These are phyloP conservation scores for Prunella vulgaris DNA, from an alignment of 257 asterid genomes.

Conservation along the genomic window DNA sequence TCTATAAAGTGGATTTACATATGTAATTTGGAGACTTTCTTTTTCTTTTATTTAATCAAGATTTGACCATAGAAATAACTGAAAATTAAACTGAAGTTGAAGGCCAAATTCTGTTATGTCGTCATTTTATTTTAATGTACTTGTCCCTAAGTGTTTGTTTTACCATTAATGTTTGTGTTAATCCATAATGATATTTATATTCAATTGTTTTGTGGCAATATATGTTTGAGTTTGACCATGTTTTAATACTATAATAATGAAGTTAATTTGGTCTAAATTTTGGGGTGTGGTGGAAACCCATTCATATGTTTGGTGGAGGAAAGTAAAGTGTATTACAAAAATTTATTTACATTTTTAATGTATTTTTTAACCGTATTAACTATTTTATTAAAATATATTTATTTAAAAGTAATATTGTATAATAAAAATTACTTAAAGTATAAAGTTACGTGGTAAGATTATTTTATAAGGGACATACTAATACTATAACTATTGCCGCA, in stretches of 20 bases:
- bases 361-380: too few species aligned
- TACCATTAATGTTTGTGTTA: constrained; percentile 5
- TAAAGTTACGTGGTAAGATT: too few species aligned
- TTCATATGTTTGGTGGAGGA: constrained; percentile 1
- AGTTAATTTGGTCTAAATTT: constrained; percentile 8
- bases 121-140: neutral
- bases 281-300: neutral
- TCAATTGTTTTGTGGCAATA: neutral
- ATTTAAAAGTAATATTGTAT: too few species aligned
- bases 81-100: constrained; percentile 14
- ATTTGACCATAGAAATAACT: constrained; percentile 25
- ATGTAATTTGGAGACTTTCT: constrained; percentile 26
- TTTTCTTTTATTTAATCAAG: constrained; percentile 1
- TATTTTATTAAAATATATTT: too few species aligned
- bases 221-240: constrained; percentile 22
- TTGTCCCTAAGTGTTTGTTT: neutral
- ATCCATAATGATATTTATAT: constrained; percentile 3
- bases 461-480: too few species aligned
- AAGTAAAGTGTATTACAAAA: too few species aligned
- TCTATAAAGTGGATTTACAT: constrained; percentile 41
- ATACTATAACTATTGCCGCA: too few species aligned
- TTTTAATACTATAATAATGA: neutral
- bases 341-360: too few species aligned
- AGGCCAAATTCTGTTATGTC: constrained; percentile 4
- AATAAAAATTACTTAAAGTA: too few species aligned